Evolutionary conservation across 768 basidiomycete genomes (phyloP), one percentile per base, ranked within the genome.

Genomic region (Kwoniella sp.): DNA sequence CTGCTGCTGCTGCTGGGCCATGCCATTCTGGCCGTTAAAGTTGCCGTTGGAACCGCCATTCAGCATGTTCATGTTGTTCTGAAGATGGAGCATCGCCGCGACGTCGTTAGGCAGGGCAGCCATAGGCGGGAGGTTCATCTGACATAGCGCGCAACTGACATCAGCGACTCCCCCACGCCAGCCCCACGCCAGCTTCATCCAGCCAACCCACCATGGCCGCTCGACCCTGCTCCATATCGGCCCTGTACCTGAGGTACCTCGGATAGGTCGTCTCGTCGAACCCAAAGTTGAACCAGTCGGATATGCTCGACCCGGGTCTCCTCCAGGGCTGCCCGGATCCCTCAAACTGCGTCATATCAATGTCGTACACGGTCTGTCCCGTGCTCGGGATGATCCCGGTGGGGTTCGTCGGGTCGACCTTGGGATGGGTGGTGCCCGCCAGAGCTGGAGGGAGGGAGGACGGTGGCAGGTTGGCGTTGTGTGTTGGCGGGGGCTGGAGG

Each of bases 251-350:
- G 46, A 71, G 56, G 50, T 93, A 99, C 34, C 84, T 85, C 68
- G 89, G 88, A 90, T 91, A 99, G 28, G 87, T 87, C 14, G 88
- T 80, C 75, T 99, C 95, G 73, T 99, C 95, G 67, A 98, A 98
- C 0, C 95, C 95, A 63, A 95, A 98, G 75, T 99, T 98, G 76
- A 99, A 99, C 87, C 91, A 99, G 77, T 96, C 92, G 61, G 87
- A 86, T 56, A 95, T 79, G 77, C 95, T 90, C 3, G 88, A 84
- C 28, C 95, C 95, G 7, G 91, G 87, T 53, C 84, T 76, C 56
- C 95, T 78, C 95, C 95, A 99, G 3, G 85, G 84, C 67, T 93
- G 93, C 80, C 76, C 78, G 86, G 78, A 23, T 82, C 81, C 38
- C 72, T 79, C 64, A 42, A 74, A 63, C 40, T 69, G 63, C 2